These are phyloP conservation scores for Penicillium flavigenum DNA, from an alignment of 495 filamentous ascomycete genomes.

Conservation along the genomic window DNA sequence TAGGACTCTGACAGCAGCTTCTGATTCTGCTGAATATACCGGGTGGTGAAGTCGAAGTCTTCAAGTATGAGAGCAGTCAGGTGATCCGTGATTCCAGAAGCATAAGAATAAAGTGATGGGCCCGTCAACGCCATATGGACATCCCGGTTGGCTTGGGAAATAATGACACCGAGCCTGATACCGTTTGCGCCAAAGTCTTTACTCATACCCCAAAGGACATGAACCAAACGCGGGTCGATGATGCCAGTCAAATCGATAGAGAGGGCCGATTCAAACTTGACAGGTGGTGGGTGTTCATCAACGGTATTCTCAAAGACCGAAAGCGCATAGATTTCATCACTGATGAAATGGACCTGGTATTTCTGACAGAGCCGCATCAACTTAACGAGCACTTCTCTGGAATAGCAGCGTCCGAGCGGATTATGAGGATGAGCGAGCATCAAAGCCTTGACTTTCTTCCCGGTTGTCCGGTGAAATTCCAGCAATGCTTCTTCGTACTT, in stretches of 20 bases:
- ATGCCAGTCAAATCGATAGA: constrained; percentile 47
- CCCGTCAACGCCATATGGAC: constrained; percentile 41
- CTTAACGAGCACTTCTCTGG: constrained; percentile 43
- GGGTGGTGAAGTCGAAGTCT: constrained; percentile 45
- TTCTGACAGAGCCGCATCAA: constrained; percentile 55
- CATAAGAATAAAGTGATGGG: constrained; percentile 44
- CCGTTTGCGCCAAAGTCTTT: constrained; percentile 62
- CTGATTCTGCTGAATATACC: constrained; percentile 44
- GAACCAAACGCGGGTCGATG: constrained; percentile 52
- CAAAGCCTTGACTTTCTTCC: constrained; percentile 46
- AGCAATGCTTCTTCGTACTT: constrained; percentile 44
- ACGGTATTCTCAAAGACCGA: constrained; percentile 48
- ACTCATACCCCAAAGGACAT: constrained; percentile 60
- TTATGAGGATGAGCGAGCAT: constrained; percentile 63
- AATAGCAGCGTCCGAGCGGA: constrained; percentile 58
- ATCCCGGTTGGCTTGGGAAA: constrained; percentile 46
- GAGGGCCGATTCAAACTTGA: constrained; percentile 52
- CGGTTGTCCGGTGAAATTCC: constrained; percentile 23
- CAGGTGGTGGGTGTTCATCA: constrained; percentile 23
- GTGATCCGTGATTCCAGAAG: constrained; percentile 46
- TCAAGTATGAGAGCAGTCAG: constrained; percentile 48
- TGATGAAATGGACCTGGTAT: constrained; percentile 57
- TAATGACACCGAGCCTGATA: constrained; percentile 53
- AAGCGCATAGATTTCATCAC: constrained; percentile 64
- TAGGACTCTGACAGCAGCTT: constrained; percentile 39